Evolutionary conservation across 805 yeast genomes (phyloP).

Genomic region (Yarrowia sp.): DNA sequence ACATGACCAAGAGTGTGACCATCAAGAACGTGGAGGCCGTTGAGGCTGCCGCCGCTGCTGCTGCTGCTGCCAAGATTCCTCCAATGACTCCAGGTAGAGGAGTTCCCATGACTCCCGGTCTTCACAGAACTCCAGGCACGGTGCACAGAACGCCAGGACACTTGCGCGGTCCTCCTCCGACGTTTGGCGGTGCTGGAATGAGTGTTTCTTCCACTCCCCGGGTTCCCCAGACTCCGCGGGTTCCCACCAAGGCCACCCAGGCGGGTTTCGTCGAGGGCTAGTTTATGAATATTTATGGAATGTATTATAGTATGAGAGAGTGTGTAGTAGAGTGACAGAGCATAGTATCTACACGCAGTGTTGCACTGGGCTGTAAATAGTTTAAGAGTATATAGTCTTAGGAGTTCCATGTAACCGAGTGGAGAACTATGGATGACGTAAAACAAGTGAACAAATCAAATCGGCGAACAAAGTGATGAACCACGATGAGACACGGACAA

Average conservation of each 20-base stretch:
- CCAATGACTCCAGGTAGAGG: neutral
- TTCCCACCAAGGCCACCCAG: neutral
- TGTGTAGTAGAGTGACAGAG: neutral
- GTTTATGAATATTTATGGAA: neutral
- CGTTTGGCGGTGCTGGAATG: conserved; percentile 8
- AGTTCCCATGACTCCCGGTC: conserved; percentile 4
- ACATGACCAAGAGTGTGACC: conserved; percentile 84
- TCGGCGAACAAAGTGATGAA: too few relatives aligned
- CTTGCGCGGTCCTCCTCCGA: neutral
- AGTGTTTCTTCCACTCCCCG: neutral
- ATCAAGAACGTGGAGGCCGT: conserved; percentile 56
- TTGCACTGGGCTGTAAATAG: too few relatives aligned
- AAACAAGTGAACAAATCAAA: too few relatives aligned
- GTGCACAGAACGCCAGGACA: neutral
- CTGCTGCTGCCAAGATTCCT: conserved; percentile 6
- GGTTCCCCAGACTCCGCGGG: neutral
- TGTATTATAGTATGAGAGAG: neutral
- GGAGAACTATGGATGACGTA: too few relatives aligned
- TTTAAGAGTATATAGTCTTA: too few relatives aligned
- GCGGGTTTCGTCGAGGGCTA: neutral
- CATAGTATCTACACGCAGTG: too few relatives aligned
- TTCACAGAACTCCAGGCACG: neutral
- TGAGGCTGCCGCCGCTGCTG: conserved; percentile 11
- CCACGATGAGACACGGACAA: too few relatives aligned
- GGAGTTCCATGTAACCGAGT: too few relatives aligned